Evolutionary conservation across 352 stramenopile species (phyloP).

Genomic region (Globisporangium parvum): DNA sequence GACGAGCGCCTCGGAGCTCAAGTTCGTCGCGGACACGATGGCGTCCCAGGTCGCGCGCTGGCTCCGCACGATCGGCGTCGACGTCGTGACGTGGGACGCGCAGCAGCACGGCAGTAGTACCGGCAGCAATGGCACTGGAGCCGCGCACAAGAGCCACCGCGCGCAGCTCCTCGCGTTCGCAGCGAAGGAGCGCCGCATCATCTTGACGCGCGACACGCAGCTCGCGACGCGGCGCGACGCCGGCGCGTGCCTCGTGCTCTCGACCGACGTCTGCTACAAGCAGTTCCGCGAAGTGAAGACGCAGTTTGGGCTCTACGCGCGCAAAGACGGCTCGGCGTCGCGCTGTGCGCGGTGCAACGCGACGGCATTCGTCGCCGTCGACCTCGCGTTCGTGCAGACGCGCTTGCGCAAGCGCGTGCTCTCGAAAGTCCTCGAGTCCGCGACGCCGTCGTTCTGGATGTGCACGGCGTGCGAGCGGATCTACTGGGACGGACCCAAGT

Average conservation of each 20-base stretch:
- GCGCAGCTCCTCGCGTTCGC: conserved; percentile 26
- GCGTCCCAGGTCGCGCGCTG: conserved; percentile 64
- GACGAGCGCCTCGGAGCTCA: conserved; percentile 23
- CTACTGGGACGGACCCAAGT: conserved; percentile 80
- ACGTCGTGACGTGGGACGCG: conserved; percentile 63
- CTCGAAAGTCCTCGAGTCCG: conserved; percentile 22
- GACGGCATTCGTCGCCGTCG: conserved; percentile 29
- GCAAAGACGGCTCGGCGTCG: conserved; percentile 26
- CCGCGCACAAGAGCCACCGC: conserved; percentile 34
- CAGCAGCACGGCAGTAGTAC: conserved; percentile 25
- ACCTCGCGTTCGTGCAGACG: conserved; percentile 19
- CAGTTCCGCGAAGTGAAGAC: conserved; percentile 56
- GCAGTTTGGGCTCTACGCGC: conserved; percentile 39
- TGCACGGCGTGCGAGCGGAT: conserved; percentile 60
- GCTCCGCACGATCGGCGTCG: conserved; percentile 69
- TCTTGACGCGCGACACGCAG: conserved; percentile 43
- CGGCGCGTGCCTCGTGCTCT: conserved; percentile 49
- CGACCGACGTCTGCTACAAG: conserved; percentile 38
- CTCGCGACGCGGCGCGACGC: conserved; percentile 34
- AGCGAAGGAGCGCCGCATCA: conserved; percentile 32
- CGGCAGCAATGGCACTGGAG: too few relatives aligned
- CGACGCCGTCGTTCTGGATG: conserved; percentile 38
- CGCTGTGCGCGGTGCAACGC: conserved; percentile 48
- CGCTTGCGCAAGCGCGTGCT: conserved; percentile 21
- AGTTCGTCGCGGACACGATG: conserved; percentile 77